Base-by-base conservation (phyloP, 2,329 filamentous ascomycete genomes). In the Pyrenochaeta sp. region DNA sequence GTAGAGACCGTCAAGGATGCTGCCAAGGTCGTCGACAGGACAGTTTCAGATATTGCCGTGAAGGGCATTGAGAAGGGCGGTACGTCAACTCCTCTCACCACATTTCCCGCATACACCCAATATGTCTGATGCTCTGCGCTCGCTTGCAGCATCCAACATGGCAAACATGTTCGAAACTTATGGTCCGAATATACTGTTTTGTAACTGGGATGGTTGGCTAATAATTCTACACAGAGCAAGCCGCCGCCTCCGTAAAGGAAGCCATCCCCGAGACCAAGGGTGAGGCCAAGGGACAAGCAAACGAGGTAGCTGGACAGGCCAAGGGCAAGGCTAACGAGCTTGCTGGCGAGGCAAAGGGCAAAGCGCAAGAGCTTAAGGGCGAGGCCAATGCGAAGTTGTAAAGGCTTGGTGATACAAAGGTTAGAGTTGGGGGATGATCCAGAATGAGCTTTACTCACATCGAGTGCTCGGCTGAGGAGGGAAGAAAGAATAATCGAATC, bases 61-160 rank as follows among this genome's bases (percentile, higher is more conserved):
- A 85, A 85, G 77, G 87, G 86, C 45, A 87, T 89, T 60, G 84
- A 90, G 77, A 86, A 82, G 66, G 84, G 85, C 58, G 82, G 86
- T 88, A 84, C 58, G 86, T 82, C 62, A 52, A 36, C 34, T 2
- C 13, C 19, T 44, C 34, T 39, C 22, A 37, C 25, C 5, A n/a
- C 28, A 6, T 36, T 25, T 47, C 42, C n/a, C 39, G 24, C 25
- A 30, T 12, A 10, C 32, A 39, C 43, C 5, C 39, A 3, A 30
- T 47, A 40, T 28, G 42, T 46, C 49, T 61, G 53, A 62, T 58
- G 39, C 30, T 45, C 25, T 39, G 13, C 47, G 22, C 43, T 32
- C 27, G 49, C 27, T 24, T 46, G 49, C 47, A 61, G 54, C 56
- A 30, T 43, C 52, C 50, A 62, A 61, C 45, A 59, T 61, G 60